phyloP scores from a whole-genome alignment of 148 eudicot genomes.

The Camellia sinensis region DNA sequence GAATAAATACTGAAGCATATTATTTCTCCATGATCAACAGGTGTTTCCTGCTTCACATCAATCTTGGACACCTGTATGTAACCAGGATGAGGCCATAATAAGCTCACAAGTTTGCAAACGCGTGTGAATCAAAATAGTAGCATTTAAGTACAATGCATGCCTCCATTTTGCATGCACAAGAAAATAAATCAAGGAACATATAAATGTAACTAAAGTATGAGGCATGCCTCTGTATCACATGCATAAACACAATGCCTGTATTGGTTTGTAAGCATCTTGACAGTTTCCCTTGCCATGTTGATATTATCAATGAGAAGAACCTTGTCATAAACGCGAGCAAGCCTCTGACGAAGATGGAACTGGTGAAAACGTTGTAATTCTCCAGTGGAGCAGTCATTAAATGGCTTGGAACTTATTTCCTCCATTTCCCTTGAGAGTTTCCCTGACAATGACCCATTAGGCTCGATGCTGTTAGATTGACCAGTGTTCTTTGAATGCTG shows the following conservation, averaged over 20 bases:
- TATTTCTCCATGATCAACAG: conserved; percentile 91
- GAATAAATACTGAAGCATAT: conserved; percentile 98
- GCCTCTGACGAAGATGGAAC: conserved; percentile 45
- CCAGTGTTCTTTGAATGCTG: neutral
- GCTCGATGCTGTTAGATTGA: conserved; percentile 4
- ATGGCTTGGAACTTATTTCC: conserved; percentile 1
- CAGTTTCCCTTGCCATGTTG: conserved; percentile 57
- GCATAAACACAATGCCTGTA: conserved; percentile 75
- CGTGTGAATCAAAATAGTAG: neutral
- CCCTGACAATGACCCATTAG: conserved; percentile 22
- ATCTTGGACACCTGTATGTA: conserved; percentile 68
- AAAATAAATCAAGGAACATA: neutral
- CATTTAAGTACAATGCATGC: neutral
- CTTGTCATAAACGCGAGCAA: conserved; percentile 57
- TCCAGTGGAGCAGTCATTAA: neutral
- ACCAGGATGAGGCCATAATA: conserved; percentile 15
- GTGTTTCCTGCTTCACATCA: conserved; percentile 94
- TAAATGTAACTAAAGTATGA: conserved; percentile 13
- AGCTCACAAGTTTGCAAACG: neutral
- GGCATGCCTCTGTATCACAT: conserved; percentile 93
- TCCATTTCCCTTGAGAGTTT: conserved; percentile 13
- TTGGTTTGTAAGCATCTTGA: conserved; percentile 57
- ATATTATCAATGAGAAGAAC: conserved; percentile 78
- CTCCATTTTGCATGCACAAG: conserved; percentile 4
- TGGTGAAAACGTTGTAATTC: conserved; percentile 12